These are phyloP conservation scores for Lentinula raphanica DNA, from an alignment of 768 basidiomycete species.

Conservation along the genomic window DNA sequence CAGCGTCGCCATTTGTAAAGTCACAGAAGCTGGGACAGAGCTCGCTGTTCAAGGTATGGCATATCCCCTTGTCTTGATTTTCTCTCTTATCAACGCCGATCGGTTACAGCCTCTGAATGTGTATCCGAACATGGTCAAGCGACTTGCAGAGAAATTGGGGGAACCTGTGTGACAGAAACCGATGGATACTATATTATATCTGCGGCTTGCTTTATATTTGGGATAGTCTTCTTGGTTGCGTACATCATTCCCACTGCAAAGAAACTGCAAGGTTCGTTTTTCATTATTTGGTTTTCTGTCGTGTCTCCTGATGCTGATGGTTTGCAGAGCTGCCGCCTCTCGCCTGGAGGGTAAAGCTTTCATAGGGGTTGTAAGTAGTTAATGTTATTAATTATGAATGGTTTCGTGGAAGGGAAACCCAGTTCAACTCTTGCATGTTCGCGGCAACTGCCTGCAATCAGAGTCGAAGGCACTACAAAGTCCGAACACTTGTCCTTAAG, in stretches of 20 bases:
- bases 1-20: constrained; percentile 77
- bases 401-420: no score
- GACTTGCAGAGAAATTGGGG: constrained; percentile 67
- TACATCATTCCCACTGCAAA: constrained; percentile 84
- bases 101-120: constrained; percentile 71
- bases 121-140: constrained; percentile 88
- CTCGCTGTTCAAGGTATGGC: constrained; percentile 50
- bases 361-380: constrained; percentile 2
- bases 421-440: no score
- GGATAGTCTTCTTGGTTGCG: constrained; percentile 63
- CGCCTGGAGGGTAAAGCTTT: constrained; percentile 62
- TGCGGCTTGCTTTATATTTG: constrained; percentile 70
- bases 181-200: constrained; percentile 93
- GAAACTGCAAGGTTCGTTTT: constrained; percentile 72
- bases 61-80: not conserved
- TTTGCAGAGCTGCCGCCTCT: constrained; percentile 58
- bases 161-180: constrained; percentile 73
- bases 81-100: constrained; percentile 14
- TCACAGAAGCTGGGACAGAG: constrained; percentile 51
- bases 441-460: no score
- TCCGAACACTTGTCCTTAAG: no score
- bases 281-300: not conserved
- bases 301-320: no score
- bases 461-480: no score
- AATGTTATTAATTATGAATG: not conserved